A percentile compares a stretch with the other conserved stretches of the same genome.
Evolutionary conservation across 2,329 filamentous ascomycete species (phyloP).

Genomic region (Colletotrichum sp.): DNA sequence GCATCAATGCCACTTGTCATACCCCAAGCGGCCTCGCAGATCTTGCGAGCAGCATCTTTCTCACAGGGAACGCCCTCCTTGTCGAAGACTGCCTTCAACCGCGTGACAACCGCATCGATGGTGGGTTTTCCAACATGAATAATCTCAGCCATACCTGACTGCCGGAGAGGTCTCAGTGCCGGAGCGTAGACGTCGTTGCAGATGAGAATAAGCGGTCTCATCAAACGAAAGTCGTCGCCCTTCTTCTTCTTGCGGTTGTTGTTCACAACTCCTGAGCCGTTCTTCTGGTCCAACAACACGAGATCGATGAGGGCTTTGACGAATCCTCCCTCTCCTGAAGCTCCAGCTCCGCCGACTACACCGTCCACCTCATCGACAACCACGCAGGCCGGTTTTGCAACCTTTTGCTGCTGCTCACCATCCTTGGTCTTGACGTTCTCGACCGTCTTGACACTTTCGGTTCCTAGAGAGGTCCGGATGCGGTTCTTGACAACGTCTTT

Average conservation of each 20-base stretch:
- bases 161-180: conserved; percentile 83
- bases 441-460: conserved; percentile 87
- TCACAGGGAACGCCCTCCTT: conserved; percentile 90
- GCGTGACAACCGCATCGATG: conserved; percentile 81
- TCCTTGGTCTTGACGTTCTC: conserved; percentile 62
- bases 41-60: conserved; percentile 82
- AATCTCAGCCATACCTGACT: conserved; percentile 84
- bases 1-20: conserved; percentile 75
- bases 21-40: conserved; percentile 85
- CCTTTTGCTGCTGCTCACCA: conserved; percentile 62
- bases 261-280: conserved; percentile 42
- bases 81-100: conserved; percentile 84
- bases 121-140: conserved; percentile 90
- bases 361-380: conserved; percentile 97
- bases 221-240: conserved; percentile 83
- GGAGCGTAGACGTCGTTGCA: conserved; percentile 98
- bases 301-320: conserved; percentile 94
- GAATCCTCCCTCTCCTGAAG: conserved; percentile 88
- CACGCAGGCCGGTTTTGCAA: conserved; percentile 87
- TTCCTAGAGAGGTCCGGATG: conserved; percentile 90
- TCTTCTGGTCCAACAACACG: conserved; percentile 85
- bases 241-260: conserved; percentile 67
- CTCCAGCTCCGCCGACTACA: conserved; percentile 80
- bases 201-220: conserved; percentile 89
- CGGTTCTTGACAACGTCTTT: conserved; percentile 87